Evolutionary conservation across 2,329 filamentous ascomycete genomes (phyloP).

Genomic region (Colletotrichum caudatum): DNA sequence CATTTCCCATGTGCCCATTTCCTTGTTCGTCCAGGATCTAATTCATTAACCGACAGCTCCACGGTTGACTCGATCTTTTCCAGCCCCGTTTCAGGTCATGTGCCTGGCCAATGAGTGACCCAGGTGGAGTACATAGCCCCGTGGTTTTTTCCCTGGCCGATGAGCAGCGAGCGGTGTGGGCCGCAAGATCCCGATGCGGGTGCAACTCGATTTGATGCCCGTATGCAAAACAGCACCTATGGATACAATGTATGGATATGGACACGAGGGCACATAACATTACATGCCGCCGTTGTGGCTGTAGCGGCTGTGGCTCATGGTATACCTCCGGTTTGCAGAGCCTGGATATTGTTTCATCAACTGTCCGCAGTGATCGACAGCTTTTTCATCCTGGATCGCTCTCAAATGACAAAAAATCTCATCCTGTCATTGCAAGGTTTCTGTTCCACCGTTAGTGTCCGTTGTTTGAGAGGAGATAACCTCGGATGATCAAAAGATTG

Average conservation of each 20-base stretch:
- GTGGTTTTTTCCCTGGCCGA: background rate
- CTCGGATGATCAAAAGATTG: background rate
- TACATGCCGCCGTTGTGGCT: no score
- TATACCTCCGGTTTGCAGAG: background rate
- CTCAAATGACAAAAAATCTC: background rate
- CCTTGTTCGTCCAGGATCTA: constrained; percentile 1
- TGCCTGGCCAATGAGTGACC: background rate
- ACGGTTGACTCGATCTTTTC: background rate
- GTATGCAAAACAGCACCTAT: background rate
- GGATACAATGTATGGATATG: background rate
- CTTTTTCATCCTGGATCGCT: background rate
- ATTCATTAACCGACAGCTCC: background rate
- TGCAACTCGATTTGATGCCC: background rate
- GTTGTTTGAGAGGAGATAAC: background rate
- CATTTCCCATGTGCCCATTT: background rate
- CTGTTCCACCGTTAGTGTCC: background rate
- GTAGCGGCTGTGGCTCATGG: background rate
- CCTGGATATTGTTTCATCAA: background rate
- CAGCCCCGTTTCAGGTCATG: constrained; percentile 8
- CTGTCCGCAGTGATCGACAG: background rate
- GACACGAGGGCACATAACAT: background rate
- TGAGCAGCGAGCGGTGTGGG: background rate
- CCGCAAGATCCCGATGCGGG: background rate
- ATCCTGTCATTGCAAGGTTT: background rate
- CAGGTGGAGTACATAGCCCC: background rate